Evolutionary conservation across 371 early-diverging fungal species (phyloP), one percentile per base, ranked within the genome.

Genomic region (Mortierella sp.): DNA sequence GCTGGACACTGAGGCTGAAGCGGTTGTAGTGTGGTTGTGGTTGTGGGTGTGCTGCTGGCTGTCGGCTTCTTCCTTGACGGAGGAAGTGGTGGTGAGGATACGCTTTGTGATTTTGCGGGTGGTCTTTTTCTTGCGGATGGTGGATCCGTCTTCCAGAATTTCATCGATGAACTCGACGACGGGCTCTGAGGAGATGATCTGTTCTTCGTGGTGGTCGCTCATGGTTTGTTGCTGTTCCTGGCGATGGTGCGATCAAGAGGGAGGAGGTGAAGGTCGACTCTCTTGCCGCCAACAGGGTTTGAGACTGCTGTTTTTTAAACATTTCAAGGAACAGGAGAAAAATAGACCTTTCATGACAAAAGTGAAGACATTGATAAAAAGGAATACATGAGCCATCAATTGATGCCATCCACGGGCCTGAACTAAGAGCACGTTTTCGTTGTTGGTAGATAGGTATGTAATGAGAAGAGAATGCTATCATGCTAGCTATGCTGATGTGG

Each of bases 21-120:
- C 21, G 32, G 60, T 12, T 14, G 48, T 18, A 54, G 14, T 49
- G 58, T 60, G 44, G 74, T 58, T 12, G 54, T 70, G 29, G 79
- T 68, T 49, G 58, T 60, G 44, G 74, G 49, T 12, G 54, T 32
- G 7, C 43, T 71, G 73, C 16, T 55, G 46, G 49, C 54, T 46
- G 58, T 78, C 63, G 21, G 32, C 32, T 27, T 54, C 63, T 27
- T 65, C 73, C 54, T 51, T 63, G 72, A 75, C 38, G 7, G 79
- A 74, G 70, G 82, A 63, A 35, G 49, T 78, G n/a, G 83, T 55
- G n/a, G 77, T 54, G 21, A 79, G 41, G 70, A 80, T 60, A 21
- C 73, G 78, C 43, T 70, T 79, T 48, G 82, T 82, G 79, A 81
- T 76, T 43, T 55, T 79, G 72, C 87, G 82, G 24, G 73, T 86